These are phyloP conservation scores for Penicillium sp. DNA, from an alignment of 2,329 filamentous ascomycete species.

Conservation along the genomic window DNA sequence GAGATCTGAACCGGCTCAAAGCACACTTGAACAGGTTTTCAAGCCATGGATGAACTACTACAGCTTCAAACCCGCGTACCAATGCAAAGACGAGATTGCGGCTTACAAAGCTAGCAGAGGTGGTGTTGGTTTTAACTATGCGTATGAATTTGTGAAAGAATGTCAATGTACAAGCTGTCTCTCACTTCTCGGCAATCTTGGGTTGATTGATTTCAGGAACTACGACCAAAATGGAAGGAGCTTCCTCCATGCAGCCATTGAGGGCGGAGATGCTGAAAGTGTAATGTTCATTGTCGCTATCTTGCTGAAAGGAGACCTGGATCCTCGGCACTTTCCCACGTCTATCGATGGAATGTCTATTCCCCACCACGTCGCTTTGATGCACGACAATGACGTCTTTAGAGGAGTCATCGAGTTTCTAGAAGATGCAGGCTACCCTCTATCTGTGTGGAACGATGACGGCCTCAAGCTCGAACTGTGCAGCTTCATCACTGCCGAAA, in stretches of 20 bases:
- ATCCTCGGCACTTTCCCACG: slow-evolving; percentile 4
- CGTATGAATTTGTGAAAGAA: background rate
- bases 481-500: background rate
- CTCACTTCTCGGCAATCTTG: background rate
- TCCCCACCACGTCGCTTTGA: slow-evolving; percentile 3
- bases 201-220: background rate
- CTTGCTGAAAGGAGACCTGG: background rate
- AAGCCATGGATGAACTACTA: background rate
- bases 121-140: background rate
- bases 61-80: slow-evolving; percentile 1
- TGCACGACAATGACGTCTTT: background rate
- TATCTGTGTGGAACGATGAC: slow-evolving; percentile 6
- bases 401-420: background rate
- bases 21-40: slow-evolving; percentile 2
- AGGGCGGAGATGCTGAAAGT: background rate
- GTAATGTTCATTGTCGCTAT: background rate
- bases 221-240: slow-evolving; percentile 2
- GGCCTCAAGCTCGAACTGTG: slow-evolving; percentile 4
- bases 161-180: background rate
- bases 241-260: background rate
- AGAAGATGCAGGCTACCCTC: background rate
- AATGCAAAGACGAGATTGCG: background rate
- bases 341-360: slow-evolving; percentile 2
- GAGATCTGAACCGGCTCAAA: background rate
- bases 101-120: background rate